Conservation (phyloP, 169 alveolate genomes). For the Plasmodium malariae region DNA sequence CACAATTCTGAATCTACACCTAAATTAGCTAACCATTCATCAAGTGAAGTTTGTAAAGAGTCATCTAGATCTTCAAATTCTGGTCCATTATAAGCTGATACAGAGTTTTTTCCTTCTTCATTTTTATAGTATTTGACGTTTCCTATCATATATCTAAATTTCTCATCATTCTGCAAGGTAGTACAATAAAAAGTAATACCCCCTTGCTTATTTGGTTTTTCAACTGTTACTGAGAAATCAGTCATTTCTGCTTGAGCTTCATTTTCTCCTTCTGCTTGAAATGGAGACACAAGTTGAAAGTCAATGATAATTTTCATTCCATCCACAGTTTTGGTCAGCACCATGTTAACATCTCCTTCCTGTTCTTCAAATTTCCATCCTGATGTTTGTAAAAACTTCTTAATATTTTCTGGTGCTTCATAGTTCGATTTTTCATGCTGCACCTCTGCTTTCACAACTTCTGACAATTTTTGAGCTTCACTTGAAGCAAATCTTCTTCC, state of each 20-base stretch:
- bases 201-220: constrained; percentile 84
- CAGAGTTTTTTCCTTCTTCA: constrained; percentile 88
- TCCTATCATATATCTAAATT: constrained; percentile 89
- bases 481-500: constrained; percentile 79
- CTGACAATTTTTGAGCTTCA: constrained; percentile 85
- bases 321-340: constrained; percentile 85
- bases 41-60: constrained; percentile 90
- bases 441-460: constrained; percentile 86
- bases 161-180: constrained; percentile 89
- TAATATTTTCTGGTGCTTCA: constrained; percentile 85
- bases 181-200: constrained; percentile 91
- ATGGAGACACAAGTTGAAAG: constrained; percentile 88
- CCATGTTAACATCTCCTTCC: constrained; percentile 90
- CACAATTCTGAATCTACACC: constrained; percentile 91
- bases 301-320: constrained; percentile 88
- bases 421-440: constrained; percentile 88
- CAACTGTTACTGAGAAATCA: constrained; percentile 91
- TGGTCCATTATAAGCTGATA: constrained; percentile 91
- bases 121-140: constrained; percentile 86
- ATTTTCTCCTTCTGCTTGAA: constrained; percentile 90
- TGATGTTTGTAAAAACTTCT: constrained; percentile 82
- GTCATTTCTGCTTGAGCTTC: constrained; percentile 91
- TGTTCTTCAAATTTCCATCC: constrained; percentile 89
- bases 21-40: constrained; percentile 88
- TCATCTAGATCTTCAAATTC: constrained; percentile 94